Evolutionary conservation across 352 stramenopile genomes (phyloP), one percentile per base, ranked within the genome.

Genomic region (Globisporangium canariense): DNA sequence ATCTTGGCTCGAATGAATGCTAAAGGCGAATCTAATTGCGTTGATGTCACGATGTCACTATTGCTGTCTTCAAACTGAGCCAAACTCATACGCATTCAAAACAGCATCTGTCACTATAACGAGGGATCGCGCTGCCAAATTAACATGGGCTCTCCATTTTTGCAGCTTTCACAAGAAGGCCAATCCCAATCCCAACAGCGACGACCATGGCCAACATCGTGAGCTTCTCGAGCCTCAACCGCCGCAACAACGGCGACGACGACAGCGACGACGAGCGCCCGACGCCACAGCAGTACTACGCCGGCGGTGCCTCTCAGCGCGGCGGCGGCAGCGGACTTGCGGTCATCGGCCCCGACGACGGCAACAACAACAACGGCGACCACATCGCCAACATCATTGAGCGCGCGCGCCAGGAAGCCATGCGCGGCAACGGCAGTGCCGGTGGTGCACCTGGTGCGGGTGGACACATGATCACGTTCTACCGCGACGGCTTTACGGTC

Each of bases 401-500:
- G 16, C 82, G 86, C 8, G 86, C 86, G n/a, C 82, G 86, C 25
- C 81, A 90, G 64, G 81, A 93, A 70, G 78, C 82, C 30, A 68
- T 66, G 16, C 67, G 67, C 2, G 74, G 69, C 18, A 65, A 55
- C 7, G 76, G 67, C 28, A 61, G 45, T 6, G 71, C 64, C 6
- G 64, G 38, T n/a, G 68, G 52, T 4, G 60, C 34, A 9, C 4
- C 34, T 20, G 53, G 34, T 34, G 47, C 51, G 38, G 58, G 61
- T 47, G 72, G 53, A 1, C 82, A 93, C 66, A 69, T 90, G 16
- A 92, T 94, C 65, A 94, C 86, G 2, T 94, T 94, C 70, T 94
- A 93, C 66, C 77, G 83, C 38, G 83, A 92, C 20, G 86, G 86
- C n/a, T 94, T 94, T 66, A 93, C 82, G 0, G 86, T 94, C 4